Evolutionary conservation across 306 rosid genomes (phyloP).

Genomic region (Acacia crassicarpa): DNA sequence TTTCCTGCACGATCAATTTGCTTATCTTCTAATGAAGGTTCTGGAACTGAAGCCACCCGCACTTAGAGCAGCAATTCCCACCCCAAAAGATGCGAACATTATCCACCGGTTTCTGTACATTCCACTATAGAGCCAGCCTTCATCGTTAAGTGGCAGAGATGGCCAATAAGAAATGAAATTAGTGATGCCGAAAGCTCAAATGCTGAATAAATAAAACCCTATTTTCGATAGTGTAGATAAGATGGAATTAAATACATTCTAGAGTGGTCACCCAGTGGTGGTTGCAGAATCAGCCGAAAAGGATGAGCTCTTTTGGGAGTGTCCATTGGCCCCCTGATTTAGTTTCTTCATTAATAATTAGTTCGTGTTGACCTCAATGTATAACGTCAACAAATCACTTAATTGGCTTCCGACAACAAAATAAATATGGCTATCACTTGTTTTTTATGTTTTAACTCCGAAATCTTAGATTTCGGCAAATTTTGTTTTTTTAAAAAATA

Average conservation of each 20-base stretch:
- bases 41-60: neutral
- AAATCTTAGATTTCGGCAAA: neutral
- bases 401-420: conserved; percentile 10
- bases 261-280: conserved; percentile 20
- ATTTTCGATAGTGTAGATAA: neutral
- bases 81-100: neutral
- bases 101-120: neutral
- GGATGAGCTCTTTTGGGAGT: neutral
- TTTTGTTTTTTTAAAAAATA: too few relatives aligned
- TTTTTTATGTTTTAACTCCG: neutral
- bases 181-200: neutral
- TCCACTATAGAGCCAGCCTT: neutral
- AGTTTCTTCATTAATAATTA: conserved; percentile 11
- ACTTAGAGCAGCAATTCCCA: conserved; percentile 5
- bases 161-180: neutral
- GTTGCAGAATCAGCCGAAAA: conserved; percentile 24
- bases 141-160: neutral
- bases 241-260: neutral
- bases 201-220: conserved; percentile 1
- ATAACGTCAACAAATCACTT: neutral
- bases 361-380: conserved; percentile 9
- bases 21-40: neutral
- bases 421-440: neutral
- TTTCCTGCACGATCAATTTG: neutral
- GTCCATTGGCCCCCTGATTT: neutral